Evolutionary conservation across 768 basidiomycete species (phyloP), one percentile per base, ranked within the genome.

Genomic region (Lepiota brunneoincarnata): DNA sequence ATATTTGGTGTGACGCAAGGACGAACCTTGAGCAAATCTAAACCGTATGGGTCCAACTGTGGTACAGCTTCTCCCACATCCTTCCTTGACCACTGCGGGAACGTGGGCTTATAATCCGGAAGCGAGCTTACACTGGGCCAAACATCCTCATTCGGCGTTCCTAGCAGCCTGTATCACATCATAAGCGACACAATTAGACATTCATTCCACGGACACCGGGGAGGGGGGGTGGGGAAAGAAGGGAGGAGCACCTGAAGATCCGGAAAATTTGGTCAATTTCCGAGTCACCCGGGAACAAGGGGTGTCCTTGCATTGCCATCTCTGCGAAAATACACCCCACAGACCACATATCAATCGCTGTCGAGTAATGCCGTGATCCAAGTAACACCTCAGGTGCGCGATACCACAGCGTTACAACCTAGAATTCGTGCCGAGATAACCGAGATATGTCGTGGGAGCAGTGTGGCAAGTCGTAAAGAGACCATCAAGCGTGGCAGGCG

Each of bases 211-310:
- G 56, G 48, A 43, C 24, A 41, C 48, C 20, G 38, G 14, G 12
- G n/a, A n/a, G n/a, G n/a, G n/a, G n/a, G n/a, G n/a, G n/a, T n/a
- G n/a, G 42, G 24, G 26, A 21, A 43, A 31, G 17, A 4, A 12
- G 21, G 26, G 31, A 28, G 41, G 69, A 79, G 49, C 58, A 95
- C 97, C 92, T 84, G 81, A 98, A 99, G 64, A 99, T 99, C 72
- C 93, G 89, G 83, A 98, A 98, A 59, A 98, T 98, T 76, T 99
- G 97, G 72, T 99, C 97, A 66, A 98, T 99, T 74, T 99, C 97
- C 23, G 97, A 98, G 73, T 99, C 97, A 4, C 97, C 97, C 20
- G 97, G 96, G 81, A 99, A 99, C 11, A 98, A 77, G 1, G 96
- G 83, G 66, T 86, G 70, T 60, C 90, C 90, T 56, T 84, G 80